These are phyloP conservation scores for Volvox carteri DNA, from an alignment of 163 green algal genomes.

Conservation along the genomic window DNA sequence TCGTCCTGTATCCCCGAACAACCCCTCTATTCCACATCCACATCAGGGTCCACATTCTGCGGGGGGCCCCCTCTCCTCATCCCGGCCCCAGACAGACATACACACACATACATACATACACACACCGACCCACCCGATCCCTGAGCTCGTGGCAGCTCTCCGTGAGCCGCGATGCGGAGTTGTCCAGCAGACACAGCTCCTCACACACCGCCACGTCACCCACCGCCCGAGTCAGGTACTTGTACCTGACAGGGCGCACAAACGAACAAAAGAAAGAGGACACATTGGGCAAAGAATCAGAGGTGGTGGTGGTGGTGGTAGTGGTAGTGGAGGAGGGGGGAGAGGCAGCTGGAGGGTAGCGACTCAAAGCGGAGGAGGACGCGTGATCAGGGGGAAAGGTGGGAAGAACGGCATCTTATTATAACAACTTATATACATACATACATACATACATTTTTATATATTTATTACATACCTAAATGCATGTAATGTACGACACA, in stretches of 20 bases:
- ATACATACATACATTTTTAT: not conserved
- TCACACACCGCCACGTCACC: slow-evolving; percentile 74
- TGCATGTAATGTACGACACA: too few relatives aligned
- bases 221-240: slow-evolving; percentile 60
- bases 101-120: not conserved
- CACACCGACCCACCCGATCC: slow-evolving; percentile 3
- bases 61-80: slow-evolving; percentile 8
- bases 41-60: too few relatives aligned
- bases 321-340: slow-evolving; percentile 12
- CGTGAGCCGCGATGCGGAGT: not conserved
- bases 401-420: too few relatives aligned
- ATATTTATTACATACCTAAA: not conserved
- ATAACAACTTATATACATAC: not conserved
- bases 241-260: slow-evolving; percentile 51
- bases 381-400: too few relatives aligned
- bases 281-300: too few relatives aligned
- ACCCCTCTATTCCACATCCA: too few relatives aligned
- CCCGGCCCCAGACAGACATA: not conserved
- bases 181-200: slow-evolving; percentile 69
- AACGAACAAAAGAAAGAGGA: too few relatives aligned
- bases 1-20: too few relatives aligned
- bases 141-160: slow-evolving; percentile 51
- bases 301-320: too few relatives aligned
- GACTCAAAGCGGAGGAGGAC: too few relatives aligned
- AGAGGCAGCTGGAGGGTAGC: not conserved